phyloP scores from a whole-genome alignment of 2,329 filamentous ascomycete species.

The Exophiala xenobiotica region DNA sequence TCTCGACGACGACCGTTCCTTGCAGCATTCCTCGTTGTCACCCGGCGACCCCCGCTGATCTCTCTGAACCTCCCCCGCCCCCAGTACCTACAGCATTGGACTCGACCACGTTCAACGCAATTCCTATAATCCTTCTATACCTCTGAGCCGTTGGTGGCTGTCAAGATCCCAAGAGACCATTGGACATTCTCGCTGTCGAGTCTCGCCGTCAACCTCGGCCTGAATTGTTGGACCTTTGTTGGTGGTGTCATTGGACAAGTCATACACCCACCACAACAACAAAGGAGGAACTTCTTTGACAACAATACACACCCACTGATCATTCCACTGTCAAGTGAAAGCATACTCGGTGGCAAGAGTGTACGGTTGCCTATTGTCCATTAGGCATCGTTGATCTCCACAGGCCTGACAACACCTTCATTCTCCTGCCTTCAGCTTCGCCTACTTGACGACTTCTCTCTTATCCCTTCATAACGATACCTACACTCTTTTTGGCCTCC shows the following conservation, averaged over 20 bases:
- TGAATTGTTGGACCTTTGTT: slow-evolving; percentile 16
- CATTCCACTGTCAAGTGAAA: slow-evolving; percentile 8
- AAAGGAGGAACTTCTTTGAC: slow-evolving; percentile 20
- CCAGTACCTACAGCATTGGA: slow-evolving; percentile 9
- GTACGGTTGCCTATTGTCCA: slow-evolving; percentile 22
- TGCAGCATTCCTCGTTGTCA: slow-evolving; percentile 24
- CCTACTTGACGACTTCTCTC: slow-evolving; percentile 15
- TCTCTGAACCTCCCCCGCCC: slow-evolving; percentile 7
- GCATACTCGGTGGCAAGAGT: slow-evolving; percentile 9
- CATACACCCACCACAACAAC: slow-evolving; percentile 18
- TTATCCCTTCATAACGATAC: slow-evolving; percentile 4
- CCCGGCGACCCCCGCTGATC: slow-evolving; percentile 22
- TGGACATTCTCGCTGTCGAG: slow-evolving; percentile 8
- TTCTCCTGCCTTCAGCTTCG: slow-evolving; percentile 5
- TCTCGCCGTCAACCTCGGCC: slow-evolving; percentile 5
- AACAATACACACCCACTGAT: slow-evolving; percentile 9
- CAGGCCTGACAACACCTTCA: slow-evolving; percentile 10
- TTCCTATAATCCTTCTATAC: slow-evolving; percentile 24
- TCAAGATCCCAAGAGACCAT: slow-evolving; percentile 1
- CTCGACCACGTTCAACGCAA: slow-evolving; percentile 12
- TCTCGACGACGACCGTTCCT: slow-evolving; percentile 26
- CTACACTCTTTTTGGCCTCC: slow-evolving; percentile 14
- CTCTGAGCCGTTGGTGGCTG: slow-evolving; percentile 8
- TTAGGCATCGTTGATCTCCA: slow-evolving; percentile 12
- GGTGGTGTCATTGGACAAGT: slow-evolving; percentile 15